Conservation (phyloP, 345 rosid species). For the Rhodomyrtus tomentosa region DNA sequence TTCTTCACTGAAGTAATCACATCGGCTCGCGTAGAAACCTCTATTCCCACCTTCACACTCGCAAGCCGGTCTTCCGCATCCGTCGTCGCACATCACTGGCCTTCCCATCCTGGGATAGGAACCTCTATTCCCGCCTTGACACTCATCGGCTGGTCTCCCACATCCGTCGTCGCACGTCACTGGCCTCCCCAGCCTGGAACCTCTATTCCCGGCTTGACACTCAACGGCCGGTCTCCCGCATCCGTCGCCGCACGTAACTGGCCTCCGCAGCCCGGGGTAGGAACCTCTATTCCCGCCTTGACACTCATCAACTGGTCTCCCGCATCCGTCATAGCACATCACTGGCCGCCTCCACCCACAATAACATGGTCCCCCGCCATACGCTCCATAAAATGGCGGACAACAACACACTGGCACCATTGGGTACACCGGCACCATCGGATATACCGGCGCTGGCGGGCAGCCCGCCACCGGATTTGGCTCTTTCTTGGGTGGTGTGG, state of each 20-base stretch:
- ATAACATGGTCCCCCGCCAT: background rate
- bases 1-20: conserved; percentile 40
- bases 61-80: conserved; percentile 15
- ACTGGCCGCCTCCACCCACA: background rate
- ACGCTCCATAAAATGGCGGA: background rate
- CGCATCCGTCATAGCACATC: background rate
- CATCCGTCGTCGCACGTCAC: background rate
- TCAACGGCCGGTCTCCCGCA: conserved; percentile 8
- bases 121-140: background rate
- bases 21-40: conserved; percentile 7
- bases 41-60: conserved; percentile 38
- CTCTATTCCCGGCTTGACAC: conserved; percentile 31
- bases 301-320: background rate
- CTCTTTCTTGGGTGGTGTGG: background rate
- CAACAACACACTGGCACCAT: background rate
- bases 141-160: conserved; percentile 8
- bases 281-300: background rate
- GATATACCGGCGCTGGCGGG: background rate
- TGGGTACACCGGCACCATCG: background rate
- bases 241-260: background rate
- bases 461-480: background rate
- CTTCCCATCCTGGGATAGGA: background rate
- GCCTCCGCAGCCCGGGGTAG: background rate
- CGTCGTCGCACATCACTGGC: background rate
- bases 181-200: background rate